Base-by-base conservation (phyloP, 495 filamentous ascomycete species). In the Pseudevernia furfuracea region DNA sequence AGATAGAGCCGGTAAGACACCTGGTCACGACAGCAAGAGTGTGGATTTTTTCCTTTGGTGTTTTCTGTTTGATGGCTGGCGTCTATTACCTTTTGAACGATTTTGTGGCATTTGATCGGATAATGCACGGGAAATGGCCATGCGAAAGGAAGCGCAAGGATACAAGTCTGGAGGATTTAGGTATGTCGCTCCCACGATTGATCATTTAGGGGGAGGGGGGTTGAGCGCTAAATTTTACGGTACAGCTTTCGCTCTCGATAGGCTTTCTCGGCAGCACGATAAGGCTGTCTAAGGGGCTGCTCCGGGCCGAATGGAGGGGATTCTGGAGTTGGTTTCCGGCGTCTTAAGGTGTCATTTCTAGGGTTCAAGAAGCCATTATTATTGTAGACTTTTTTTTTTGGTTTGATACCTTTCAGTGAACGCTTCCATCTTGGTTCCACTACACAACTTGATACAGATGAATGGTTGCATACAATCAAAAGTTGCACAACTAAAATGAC, bases 21-120 rank as follows among this genome's bases (percentile, higher is more conserved):
- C 88, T 90, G 63, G 83, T 93, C 61, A 82, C 90, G 43, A 85
- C 95, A 58, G 81, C 93, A 70, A 88, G 91, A 78, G 84, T 94
- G 71, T 96, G 90, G 89, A 83, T 92, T 71, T 92, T 91, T 78
- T 91, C 91, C 4, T 86, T 93, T 71, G 91, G 91, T 70, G 80
- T 95, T 66, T 90, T 95, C 77, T 89, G 85, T 71, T 80, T 89
- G 65, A 74, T 87, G 71, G 81, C 80, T 62, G 81, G 80, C 62
- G 68, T 85, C 17, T 92, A 91, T 79, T 87, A 90, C 74, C 79
- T 91, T 69, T 81, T 96, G 68, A 86, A 90, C 70, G 85, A 84
- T 74, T 90, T 85, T 70, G 73, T 78, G 41, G 84, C 84, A 55
- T 95, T 96, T 75, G 89, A 96, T 77, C 91, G 93, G 80, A 80